phyloP scores from a whole-genome alignment of 2,329 filamentous ascomycete species.

The Trichoderma koningii region DNA sequence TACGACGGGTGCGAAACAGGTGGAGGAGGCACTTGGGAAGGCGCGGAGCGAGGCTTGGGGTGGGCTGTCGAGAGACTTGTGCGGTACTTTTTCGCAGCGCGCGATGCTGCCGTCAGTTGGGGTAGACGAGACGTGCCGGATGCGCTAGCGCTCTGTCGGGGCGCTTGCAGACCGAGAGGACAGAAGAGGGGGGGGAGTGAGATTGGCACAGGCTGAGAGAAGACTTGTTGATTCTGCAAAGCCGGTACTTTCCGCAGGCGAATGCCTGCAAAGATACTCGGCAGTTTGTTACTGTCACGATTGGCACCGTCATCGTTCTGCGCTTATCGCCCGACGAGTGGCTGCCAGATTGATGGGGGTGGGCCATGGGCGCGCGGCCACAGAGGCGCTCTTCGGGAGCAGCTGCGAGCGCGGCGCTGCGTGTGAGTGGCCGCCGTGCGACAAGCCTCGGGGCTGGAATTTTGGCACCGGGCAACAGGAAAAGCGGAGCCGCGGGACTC shows the following conservation, averaged over 20 bases:
- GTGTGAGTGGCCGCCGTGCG: slow-evolving; percentile 5
- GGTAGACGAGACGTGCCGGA: background rate
- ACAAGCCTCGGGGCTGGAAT: background rate
- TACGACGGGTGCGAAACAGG: slow-evolving; percentile 23
- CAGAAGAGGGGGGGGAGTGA: background rate
- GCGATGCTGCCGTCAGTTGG: no score
- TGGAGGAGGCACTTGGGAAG: slow-evolving; percentile 2
- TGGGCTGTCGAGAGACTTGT: slow-evolving; percentile 12
- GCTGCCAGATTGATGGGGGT: slow-evolving; percentile 6
- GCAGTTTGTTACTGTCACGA: no score
- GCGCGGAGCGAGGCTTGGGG: slow-evolving; percentile 31
- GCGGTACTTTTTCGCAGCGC: background rate
- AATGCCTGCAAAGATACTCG: no score
- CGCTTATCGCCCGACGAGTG: slow-evolving; percentile 5
- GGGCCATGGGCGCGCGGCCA: slow-evolving; percentile 10
- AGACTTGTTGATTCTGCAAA: no score
- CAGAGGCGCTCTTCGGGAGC: background rate
- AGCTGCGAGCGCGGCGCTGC: background rate
- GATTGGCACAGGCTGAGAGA: no score
- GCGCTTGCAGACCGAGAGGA: slow-evolving; percentile 17
- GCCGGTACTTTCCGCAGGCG: no score
- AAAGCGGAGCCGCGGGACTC: background rate
- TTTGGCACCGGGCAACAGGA: slow-evolving; percentile 18
- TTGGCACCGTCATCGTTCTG: background rate
- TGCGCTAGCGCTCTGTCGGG: slow-evolving; percentile 25